Percentiles rank a stretch among this genome's conserved stretches.
Conservation (phyloP, 2,329 filamentous ascomycete species). For the Fusarium tupiense region DNA sequence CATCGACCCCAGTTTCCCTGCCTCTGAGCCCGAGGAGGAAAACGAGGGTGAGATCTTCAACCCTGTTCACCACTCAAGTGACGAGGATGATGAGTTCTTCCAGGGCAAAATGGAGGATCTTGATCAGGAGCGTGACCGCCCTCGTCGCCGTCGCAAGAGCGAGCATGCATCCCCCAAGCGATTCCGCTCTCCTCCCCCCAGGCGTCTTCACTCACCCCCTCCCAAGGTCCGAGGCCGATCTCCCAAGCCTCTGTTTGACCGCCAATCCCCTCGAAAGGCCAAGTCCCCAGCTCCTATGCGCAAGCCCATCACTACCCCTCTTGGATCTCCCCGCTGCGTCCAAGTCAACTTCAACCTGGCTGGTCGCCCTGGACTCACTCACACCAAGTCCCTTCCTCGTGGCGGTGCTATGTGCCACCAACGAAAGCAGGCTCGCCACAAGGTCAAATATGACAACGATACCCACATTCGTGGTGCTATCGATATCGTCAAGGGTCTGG, state of each 20-base stretch:
- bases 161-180: constrained; percentile 55
- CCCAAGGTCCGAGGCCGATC: constrained; percentile 61
- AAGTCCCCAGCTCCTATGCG: constrained; percentile 80
- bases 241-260: constrained; percentile 65
- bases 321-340: constrained; percentile 53
- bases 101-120: constrained; percentile 77
- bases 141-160: constrained; percentile 61
- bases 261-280: constrained; percentile 75
- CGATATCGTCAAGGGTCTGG: constrained; percentile 95
- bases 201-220: constrained; percentile 50
- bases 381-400: constrained; percentile 88
- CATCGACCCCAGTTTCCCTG: constrained; percentile 96
- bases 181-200: constrained; percentile 56
- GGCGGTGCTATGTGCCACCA: constrained; percentile 76
- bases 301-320: constrained; percentile 48
- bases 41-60: constrained; percentile 76
- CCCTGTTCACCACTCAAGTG: constrained; percentile 69
- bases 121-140: constrained; percentile 65
- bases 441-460: constrained; percentile 52
- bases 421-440: constrained; percentile 56
- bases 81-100: constrained; percentile 73
- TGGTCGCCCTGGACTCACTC: constrained; percentile 73
- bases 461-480: constrained; percentile 89
- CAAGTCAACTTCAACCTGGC: constrained; percentile 51
- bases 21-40: constrained; percentile 89